These are phyloP conservation scores for Saksenaea vasiformis DNA, from an alignment of 371 early-diverging fungal species.

Conservation along the genomic window DNA sequence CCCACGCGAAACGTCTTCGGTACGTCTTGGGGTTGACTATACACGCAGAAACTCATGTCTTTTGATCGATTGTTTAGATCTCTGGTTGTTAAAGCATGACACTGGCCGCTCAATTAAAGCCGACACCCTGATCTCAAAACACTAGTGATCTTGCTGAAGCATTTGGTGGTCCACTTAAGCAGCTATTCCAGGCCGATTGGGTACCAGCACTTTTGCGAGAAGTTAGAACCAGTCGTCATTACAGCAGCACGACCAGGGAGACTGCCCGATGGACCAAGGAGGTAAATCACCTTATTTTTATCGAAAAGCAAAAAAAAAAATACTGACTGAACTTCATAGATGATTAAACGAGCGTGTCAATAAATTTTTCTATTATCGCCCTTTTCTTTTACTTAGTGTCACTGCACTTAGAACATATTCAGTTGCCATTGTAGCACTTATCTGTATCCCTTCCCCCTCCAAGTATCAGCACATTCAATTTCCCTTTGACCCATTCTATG, in stretches of 20 bases:
- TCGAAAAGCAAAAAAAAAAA: neutral
- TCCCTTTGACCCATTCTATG: neutral
- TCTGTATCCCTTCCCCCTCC: neutral
- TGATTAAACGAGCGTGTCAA: slow-evolving; percentile 14
- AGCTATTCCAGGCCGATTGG: slow-evolving; percentile 66
- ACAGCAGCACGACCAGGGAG: slow-evolving; percentile 66
- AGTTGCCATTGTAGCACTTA: slow-evolving; percentile 7
- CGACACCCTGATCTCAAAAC: too few species aligned
- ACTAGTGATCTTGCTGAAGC: slow-evolving; percentile 74
- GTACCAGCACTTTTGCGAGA: slow-evolving; percentile 68
- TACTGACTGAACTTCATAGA: slow-evolving; percentile 7
- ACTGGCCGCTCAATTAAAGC: too few species aligned
- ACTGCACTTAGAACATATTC: slow-evolving; percentile 3
- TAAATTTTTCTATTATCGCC: slow-evolving; percentile 8
- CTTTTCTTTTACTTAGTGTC: slow-evolving; percentile 5
- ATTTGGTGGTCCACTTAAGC: slow-evolving; percentile 74
- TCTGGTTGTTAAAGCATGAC: too few species aligned
- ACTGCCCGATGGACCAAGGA: slow-evolving; percentile 84
- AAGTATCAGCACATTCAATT: slow-evolving; percentile 7
- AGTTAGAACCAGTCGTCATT: slow-evolving; percentile 69
- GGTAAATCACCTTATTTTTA: slow-evolving; percentile 20
- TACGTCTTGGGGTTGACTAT: too few species aligned
- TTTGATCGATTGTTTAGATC: too few species aligned
- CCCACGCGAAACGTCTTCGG: too few species aligned
- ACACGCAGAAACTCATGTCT: too few species aligned